Conservation (phyloP, 2,329 filamentous ascomycete species). For the Aspergillus amoenus region DNA sequence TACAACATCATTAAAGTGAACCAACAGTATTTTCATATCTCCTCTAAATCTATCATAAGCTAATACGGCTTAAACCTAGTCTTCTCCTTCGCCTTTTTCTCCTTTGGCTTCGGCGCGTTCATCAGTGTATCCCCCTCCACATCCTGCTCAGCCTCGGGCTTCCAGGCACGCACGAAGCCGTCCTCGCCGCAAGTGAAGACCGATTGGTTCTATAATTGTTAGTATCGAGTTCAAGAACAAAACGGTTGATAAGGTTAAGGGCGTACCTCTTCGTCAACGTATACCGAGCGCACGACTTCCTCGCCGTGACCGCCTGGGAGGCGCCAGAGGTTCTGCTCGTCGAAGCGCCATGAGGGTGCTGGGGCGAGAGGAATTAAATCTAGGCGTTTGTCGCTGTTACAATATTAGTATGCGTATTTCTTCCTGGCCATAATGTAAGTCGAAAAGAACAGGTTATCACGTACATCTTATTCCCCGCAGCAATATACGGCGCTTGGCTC, state of each 20-base stretch:
- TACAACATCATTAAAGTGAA: too few relatives aligned
- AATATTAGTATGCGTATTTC: background rate
- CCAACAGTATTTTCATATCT: too few relatives aligned
- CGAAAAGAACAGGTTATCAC: constrained; percentile 14
- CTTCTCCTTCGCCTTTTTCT: constrained; percentile 34
- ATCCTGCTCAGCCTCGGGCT: constrained; percentile 11
- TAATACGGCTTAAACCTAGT: constrained; percentile 41
- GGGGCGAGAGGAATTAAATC: constrained; percentile 43
- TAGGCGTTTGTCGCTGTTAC: constrained; percentile 39
- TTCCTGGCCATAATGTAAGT: too few relatives aligned
- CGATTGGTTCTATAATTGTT: constrained; percentile 30
- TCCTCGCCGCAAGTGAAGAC: constrained; percentile 49
- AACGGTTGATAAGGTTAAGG: background rate
- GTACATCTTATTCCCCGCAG: constrained; percentile 52
- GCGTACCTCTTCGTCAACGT: constrained; percentile 44
- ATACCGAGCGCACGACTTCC: constrained; percentile 48
- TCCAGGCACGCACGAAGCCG: constrained; percentile 43
- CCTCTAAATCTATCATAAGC: background rate
- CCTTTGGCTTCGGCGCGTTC: constrained; percentile 30
- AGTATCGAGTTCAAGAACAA: background rate
- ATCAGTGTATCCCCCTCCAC: constrained; percentile 16
- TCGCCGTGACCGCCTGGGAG: constrained; percentile 50
- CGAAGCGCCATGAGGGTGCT: constrained; percentile 39
- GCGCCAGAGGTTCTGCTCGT: constrained; percentile 40
- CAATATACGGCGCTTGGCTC: constrained; percentile 45